phyloP scores from a whole-genome alignment of 306 rosid genomes.

The Casuarina equisetifolia region DNA sequence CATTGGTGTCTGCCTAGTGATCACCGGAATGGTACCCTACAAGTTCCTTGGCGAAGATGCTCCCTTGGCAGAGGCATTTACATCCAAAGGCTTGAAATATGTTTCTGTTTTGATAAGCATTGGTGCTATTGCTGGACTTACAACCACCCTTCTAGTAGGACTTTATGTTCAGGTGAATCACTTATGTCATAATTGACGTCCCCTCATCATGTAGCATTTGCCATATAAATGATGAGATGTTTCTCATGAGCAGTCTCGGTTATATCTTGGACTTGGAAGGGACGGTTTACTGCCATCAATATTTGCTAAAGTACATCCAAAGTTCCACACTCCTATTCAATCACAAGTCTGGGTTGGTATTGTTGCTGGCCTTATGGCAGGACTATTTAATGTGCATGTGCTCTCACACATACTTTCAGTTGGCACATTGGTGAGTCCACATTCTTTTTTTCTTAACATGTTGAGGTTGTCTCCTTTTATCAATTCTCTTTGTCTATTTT shows the following conservation, averaged over 20 bases:
- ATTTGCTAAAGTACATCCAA: conserved; percentile 74
- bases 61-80: conserved; percentile 92
- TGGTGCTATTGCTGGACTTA: conserved; percentile 97
- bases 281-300: conserved; percentile 87
- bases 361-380: conserved; percentile 79
- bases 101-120: conserved; percentile 79
- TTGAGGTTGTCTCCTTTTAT: conserved; percentile 16
- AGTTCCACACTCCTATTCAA: conserved; percentile 76
- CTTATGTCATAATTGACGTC: conserved; percentile 29
- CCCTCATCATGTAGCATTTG: conserved; percentile 29
- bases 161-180: conserved; percentile 89
- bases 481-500: background rate
- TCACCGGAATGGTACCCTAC: conserved; percentile 98
- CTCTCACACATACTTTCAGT: conserved; percentile 94
- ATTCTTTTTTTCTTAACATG: conserved; percentile 19
- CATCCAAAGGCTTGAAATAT: conserved; percentile 82
- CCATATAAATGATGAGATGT: conserved; percentile 31
- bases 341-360: conserved; percentile 95
- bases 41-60: conserved; percentile 84
- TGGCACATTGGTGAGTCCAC: conserved; percentile 82
- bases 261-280: conserved; percentile 97
- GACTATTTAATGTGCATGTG: conserved; percentile 70
- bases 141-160: conserved; percentile 95
- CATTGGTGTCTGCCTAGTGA: conserved; percentile 88
- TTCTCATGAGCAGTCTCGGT: conserved; percentile 76